These are phyloP conservation scores for Talaromyces sp. DNA, from an alignment of 2,329 filamentous ascomycete genomes.

Conservation along the genomic window DNA sequence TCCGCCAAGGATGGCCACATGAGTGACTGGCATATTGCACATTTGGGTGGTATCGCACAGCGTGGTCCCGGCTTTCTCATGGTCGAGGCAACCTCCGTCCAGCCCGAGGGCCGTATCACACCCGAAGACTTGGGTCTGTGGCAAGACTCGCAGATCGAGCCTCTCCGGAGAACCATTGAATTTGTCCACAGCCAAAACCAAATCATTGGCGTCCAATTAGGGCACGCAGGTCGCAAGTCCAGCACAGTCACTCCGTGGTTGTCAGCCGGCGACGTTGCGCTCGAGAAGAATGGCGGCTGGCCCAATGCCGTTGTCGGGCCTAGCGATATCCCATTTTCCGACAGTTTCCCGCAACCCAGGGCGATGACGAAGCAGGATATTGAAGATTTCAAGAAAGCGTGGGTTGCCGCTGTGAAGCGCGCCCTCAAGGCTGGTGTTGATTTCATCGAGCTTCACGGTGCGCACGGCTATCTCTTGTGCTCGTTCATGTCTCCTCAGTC, in stretches of 20 bases:
- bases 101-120: conserved; percentile 73
- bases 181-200: conserved; percentile 75
- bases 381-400: conserved; percentile 57
- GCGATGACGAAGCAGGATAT: conserved; percentile 68
- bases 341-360: conserved; percentile 57
- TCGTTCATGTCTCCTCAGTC: conserved; percentile 63
- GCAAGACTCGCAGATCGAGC: conserved; percentile 75
- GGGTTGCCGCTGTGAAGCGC: conserved; percentile 53
- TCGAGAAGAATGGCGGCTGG: conserved; percentile 51
- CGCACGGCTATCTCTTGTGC: conserved; percentile 72
- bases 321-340: conserved; percentile 57
- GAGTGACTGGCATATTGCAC: conserved; percentile 76
- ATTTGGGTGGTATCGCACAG: conserved; percentile 71
- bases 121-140: conserved; percentile 61
- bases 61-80: conserved; percentile 69
- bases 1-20: conserved; percentile 64
- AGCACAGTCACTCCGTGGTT: conserved; percentile 52
- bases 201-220: conserved; percentile 73
- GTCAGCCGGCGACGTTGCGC: conserved; percentile 33
- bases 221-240: conserved; percentile 67
- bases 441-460: conserved; percentile 72
- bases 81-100: conserved; percentile 72
- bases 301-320: conserved; percentile 53
- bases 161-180: conserved; percentile 62
- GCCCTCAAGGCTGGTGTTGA: conserved; percentile 69